These are phyloP conservation scores for Ustilago esculenta DNA, from an alignment of 1,284 basidiomycete genomes.

Conservation along the genomic window DNA sequence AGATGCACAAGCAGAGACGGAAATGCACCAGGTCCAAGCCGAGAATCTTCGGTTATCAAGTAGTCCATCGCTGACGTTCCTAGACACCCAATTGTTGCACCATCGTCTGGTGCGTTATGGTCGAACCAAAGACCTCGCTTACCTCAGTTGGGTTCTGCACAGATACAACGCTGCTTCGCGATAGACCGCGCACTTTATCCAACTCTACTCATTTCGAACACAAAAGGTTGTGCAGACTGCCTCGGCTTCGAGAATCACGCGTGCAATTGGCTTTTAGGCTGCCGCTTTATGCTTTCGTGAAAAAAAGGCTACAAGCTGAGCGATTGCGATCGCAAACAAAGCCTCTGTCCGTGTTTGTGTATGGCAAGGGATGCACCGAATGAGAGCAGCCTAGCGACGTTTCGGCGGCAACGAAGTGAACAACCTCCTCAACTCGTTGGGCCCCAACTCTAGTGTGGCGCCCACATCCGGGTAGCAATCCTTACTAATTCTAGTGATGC, in stretches of 20 bases:
- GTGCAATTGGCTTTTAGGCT: too few species aligned
- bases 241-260: not conserved
- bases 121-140: constrained; percentile 16
- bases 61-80: constrained; percentile 37
- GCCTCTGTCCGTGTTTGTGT: too few species aligned
- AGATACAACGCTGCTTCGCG: constrained; percentile 9
- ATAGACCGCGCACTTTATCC: too few species aligned
- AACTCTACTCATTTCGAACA: too few species aligned
- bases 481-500: constrained; percentile 26
- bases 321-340: too few species aligned
- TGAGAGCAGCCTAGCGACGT: constrained; percentile 6
- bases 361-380: too few species aligned
- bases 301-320: too few species aligned
- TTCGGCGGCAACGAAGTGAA: constrained; percentile 27
- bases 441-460: constrained; percentile 20
- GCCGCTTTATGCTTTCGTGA: too few species aligned
- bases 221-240: too few species aligned
- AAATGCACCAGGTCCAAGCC: too few species aligned
- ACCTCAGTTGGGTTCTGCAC: constrained; percentile 33
- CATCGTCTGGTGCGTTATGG: constrained; percentile 49
- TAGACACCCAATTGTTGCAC: constrained; percentile 56
- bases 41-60: too few species aligned
- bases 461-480: constrained; percentile 48
- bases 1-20: too few species aligned
- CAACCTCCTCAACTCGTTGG: constrained; percentile 29